Conservation (phyloP, 768 basidiomycete species). For the Mycena chlorophos region DNA sequence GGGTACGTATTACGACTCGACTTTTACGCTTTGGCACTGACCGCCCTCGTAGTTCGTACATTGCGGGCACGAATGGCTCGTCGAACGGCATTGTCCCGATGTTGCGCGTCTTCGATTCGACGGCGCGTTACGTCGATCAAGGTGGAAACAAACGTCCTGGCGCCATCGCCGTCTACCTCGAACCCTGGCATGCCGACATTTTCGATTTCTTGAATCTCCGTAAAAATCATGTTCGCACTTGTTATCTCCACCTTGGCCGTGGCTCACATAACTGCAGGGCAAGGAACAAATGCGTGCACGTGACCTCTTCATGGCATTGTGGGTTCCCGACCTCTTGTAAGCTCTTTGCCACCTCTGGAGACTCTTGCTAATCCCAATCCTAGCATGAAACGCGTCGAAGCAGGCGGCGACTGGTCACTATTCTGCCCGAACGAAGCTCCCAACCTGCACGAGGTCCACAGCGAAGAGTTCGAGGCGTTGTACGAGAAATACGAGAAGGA, state of each 20-base stretch:
- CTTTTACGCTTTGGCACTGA: background rate
- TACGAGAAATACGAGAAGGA: slow-evolving; percentile 89
- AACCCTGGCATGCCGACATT: slow-evolving; percentile 99
- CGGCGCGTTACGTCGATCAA: slow-evolving; percentile 98
- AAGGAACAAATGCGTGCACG: slow-evolving; percentile 97
- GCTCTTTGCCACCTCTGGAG: slow-evolving; percentile 26
- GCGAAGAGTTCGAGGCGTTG: slow-evolving; percentile 84
- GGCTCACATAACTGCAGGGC: too few relatives aligned
- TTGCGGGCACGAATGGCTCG: slow-evolving; percentile 98
- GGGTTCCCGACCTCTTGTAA: slow-evolving; percentile 97
- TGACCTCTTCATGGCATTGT: slow-evolving; percentile 96
- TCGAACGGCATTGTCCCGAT: slow-evolving; percentile 99
- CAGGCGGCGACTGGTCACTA: slow-evolving; percentile 87
- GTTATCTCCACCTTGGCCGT: too few relatives aligned
- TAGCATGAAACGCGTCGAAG: slow-evolving; percentile 97
- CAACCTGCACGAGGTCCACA: slow-evolving; percentile 82
- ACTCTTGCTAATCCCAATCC: background rate
- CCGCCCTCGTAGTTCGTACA: slow-evolving; percentile 72
- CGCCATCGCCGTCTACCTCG: slow-evolving; percentile 96
- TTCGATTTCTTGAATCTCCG: slow-evolving; percentile 97
- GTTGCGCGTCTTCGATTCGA: slow-evolving; percentile 97
- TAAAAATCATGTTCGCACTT: too few relatives aligned
- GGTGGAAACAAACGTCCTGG: slow-evolving; percentile 99
- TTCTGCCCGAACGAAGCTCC: slow-evolving; percentile 99
- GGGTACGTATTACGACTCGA: slow-evolving; percentile 52